Percentiles rank a stretch among this genome's conserved stretches.
Evolutionary conservation across 176 grass and related monocot genomes (phyloP).

Genomic region (Avena eriantha): DNA sequence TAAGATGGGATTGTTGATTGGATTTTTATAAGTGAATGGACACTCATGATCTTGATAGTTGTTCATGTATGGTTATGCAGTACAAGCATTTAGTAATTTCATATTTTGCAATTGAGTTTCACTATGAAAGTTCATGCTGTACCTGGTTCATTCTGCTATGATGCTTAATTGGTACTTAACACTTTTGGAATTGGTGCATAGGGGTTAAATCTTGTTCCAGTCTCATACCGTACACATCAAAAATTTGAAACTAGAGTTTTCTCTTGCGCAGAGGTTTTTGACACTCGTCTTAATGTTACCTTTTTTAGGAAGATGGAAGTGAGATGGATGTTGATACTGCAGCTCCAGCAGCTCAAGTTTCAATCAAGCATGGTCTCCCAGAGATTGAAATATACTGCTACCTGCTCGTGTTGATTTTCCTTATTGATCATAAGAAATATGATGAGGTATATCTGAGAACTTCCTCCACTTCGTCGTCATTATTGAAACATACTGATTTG

Average conservation of each 20-base stretch:
- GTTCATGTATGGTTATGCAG: too few species aligned
- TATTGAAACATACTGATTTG: slow-evolving; percentile 4
- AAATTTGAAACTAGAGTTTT: background rate
- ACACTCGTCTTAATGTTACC: background rate
- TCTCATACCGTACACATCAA: background rate
- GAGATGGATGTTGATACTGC: slow-evolving; percentile 80
- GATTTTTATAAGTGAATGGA: background rate
- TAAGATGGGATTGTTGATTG: background rate
- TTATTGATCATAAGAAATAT: slow-evolving; percentile 79
- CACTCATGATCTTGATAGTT: background rate
- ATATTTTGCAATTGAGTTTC: background rate
- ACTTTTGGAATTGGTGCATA: background rate
- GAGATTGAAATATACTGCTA: slow-evolving; percentile 94
- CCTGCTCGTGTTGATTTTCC: slow-evolving; percentile 81
- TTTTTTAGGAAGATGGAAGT: slow-evolving; percentile 65
- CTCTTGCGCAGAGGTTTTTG: background rate
- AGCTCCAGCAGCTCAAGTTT: slow-evolving; percentile 49
- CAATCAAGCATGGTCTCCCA: slow-evolving; percentile 62
- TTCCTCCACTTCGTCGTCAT: background rate
- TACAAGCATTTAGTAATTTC: background rate
- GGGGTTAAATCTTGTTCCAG: background rate
- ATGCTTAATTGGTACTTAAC: background rate
- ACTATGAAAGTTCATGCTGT: slow-evolving; percentile 10
- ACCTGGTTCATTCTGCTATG: background rate
- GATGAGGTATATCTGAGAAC: slow-evolving; percentile 50